Evolutionary conservation across 2,329 filamentous ascomycete species (phyloP).

Genomic region (Fusarium sambucinum): DNA sequence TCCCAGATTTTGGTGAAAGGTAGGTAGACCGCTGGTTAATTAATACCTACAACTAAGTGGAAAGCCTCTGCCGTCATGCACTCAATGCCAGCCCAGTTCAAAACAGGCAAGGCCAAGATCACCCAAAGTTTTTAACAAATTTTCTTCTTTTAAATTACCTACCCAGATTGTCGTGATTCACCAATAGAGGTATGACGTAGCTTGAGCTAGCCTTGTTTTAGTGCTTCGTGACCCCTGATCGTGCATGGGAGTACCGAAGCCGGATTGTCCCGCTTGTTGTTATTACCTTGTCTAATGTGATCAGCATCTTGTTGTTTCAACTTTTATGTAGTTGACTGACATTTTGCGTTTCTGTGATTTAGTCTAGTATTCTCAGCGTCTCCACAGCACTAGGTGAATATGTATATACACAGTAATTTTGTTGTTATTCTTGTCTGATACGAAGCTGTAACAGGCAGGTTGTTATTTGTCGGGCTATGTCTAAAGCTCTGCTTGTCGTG

Average conservation of each 20-base stretch:
- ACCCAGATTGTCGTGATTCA: conserved; percentile 37
- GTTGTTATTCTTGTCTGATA: background rate
- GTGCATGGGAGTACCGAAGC: background rate
- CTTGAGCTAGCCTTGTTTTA: conserved; percentile 36
- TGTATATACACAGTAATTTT: background rate
- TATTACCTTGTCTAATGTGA: background rate
- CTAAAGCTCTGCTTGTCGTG: background rate
- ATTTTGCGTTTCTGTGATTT: background rate
- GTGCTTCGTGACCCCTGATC: conserved; percentile 20
- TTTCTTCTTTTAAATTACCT: background rate
- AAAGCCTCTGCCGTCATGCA: conserved; percentile 40
- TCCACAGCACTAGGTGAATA: background rate
- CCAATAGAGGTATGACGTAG: conserved; percentile 34
- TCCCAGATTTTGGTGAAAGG: background rate
- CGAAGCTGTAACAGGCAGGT: background rate
- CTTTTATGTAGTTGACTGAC: background rate
- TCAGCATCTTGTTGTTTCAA: background rate
- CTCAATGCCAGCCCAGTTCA: background rate
- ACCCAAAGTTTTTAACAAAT: conserved; percentile 14
- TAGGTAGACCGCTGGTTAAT: conserved; percentile 18
- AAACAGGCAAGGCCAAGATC: background rate
- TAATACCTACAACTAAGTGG: conserved; percentile 16
- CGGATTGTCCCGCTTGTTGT: conserved; percentile 9
- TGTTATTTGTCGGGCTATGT: background rate
- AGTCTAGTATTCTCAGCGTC: background rate